Conservation (phyloP, 2,329 filamentous ascomycete species). For the Colletotrichum sansevieriae region DNA sequence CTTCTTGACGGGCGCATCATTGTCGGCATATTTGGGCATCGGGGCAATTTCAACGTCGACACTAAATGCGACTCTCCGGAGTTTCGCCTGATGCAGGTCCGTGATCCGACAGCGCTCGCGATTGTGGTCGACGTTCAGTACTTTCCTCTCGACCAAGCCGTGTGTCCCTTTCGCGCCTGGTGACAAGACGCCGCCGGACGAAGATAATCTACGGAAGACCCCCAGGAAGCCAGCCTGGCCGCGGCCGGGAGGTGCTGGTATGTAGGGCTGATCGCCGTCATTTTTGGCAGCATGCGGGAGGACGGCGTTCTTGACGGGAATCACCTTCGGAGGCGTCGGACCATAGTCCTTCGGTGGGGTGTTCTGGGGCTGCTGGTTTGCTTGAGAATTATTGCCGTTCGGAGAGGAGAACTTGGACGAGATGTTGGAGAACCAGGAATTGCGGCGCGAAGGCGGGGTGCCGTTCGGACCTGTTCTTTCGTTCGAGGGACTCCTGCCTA, state of each 20-base stretch:
- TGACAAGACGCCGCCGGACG: conserved; percentile 66
- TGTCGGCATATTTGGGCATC: conserved; percentile 81
- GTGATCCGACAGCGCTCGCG: conserved; percentile 83
- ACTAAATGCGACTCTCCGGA: conserved; percentile 92
- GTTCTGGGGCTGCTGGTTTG: conserved; percentile 50
- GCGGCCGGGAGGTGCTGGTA: conserved; percentile 79
- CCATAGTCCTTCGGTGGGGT: conserved; percentile 50
- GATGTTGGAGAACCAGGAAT: conserved; percentile 94
- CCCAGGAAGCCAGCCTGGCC: conserved; percentile 80
- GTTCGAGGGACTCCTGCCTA: conserved; percentile 50
- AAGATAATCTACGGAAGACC: conserved; percentile 85
- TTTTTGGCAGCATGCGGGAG: conserved; percentile 68
- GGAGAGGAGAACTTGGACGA: conserved; percentile 85
- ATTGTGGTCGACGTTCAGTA: conserved; percentile 87
- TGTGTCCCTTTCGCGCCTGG: conserved; percentile 65
- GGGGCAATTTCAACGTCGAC: conserved; percentile 98
- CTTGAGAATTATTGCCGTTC: conserved; percentile 51
- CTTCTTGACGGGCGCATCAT: conserved; percentile 57
- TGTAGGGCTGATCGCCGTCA: conserved; percentile 75
- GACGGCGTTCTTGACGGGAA: conserved; percentile 69
- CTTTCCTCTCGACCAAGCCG: conserved; percentile 81
- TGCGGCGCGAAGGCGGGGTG: conserved; percentile 66
- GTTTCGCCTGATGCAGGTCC: conserved; percentile 83
- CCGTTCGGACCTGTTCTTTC: conserved; percentile 48
- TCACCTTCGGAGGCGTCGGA: conserved; percentile 57